These are phyloP conservation scores for Cyclaneusma minus DNA, from an alignment of 2,329 filamentous ascomycete species.

Conservation along the genomic window DNA sequence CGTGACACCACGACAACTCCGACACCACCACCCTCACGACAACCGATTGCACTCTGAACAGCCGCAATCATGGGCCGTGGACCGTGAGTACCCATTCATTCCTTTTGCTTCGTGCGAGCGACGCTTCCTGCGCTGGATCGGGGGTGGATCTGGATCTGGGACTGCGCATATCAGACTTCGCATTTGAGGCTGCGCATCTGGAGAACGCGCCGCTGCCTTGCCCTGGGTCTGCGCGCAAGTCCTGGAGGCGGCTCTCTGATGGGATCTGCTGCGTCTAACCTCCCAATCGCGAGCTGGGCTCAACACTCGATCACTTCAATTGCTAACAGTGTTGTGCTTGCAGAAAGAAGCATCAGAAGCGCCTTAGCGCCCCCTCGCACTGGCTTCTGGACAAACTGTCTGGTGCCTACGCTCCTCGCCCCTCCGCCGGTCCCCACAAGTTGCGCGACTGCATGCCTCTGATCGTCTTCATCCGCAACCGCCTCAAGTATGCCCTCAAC, in stretches of 20 bases:
- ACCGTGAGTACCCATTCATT: conserved; percentile 16
- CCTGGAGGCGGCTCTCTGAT: background rate
- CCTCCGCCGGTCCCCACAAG: conserved; percentile 90
- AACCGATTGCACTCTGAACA: conserved; percentile 10
- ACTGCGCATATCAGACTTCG: background rate
- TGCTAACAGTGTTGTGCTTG: conserved; percentile 9
- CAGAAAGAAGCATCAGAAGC: conserved; percentile 99
- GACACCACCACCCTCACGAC: conserved; percentile 5
- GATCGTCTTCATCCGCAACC: conserved; percentile 94
- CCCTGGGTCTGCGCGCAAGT: background rate
- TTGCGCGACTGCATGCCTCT: conserved; percentile 96
- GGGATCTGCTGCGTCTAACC: background rate
- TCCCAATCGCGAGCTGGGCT: background rate
- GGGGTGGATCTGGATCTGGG: background rate
- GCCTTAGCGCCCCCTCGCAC: conserved; percentile 96
- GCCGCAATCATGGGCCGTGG: conserved; percentile 31
- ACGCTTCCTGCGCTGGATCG: background rate
- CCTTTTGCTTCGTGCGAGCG: conserved; percentile 1
- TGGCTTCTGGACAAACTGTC: conserved; percentile 99
- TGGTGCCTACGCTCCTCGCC: conserved; percentile 64
- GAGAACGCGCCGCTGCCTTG: background rate
- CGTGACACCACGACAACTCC: too few species aligned
- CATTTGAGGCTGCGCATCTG: background rate
- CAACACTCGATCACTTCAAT: background rate
- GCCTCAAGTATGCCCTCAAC: conserved; percentile 99